These are phyloP conservation scores for Citrus mangshanensis DNA, from an alignment of 345 rosid species.

Conservation along the genomic window DNA sequence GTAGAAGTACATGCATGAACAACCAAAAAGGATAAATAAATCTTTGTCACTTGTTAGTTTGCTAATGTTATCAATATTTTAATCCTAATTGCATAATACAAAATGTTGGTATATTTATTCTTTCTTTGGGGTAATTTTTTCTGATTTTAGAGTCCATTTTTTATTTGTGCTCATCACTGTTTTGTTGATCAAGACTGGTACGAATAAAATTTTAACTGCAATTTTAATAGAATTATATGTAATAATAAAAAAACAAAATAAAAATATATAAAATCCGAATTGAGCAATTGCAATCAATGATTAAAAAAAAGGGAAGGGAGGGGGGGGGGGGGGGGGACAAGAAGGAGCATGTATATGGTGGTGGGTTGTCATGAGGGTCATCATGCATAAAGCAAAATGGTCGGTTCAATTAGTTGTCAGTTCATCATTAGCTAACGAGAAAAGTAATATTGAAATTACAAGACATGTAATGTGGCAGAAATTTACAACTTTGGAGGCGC, in stretches of 20 bases:
- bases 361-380: background rate
- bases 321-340: no score
- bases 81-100: background rate
- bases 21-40: background rate
- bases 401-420: background rate
- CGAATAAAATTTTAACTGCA: no score
- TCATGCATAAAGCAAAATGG: background rate
- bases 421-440: background rate
- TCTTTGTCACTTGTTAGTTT: background rate
- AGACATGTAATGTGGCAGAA: background rate
- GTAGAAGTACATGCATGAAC: background rate
- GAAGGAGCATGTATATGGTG: background rate
- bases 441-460: no score
- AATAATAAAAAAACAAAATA: no score
- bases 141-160: no score
- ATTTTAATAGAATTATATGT: no score
- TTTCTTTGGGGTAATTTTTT: no score
- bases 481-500: background rate
- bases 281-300: background rate
- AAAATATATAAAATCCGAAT: background rate
- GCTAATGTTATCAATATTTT: background rate
- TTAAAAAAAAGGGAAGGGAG: background rate
- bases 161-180: no score
- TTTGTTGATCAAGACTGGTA: no score
- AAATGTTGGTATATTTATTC: no score